These are phyloP conservation scores for Paramarasmius palmivorus DNA, from an alignment of 1,284 basidiomycete species.

Conservation along the genomic window DNA sequence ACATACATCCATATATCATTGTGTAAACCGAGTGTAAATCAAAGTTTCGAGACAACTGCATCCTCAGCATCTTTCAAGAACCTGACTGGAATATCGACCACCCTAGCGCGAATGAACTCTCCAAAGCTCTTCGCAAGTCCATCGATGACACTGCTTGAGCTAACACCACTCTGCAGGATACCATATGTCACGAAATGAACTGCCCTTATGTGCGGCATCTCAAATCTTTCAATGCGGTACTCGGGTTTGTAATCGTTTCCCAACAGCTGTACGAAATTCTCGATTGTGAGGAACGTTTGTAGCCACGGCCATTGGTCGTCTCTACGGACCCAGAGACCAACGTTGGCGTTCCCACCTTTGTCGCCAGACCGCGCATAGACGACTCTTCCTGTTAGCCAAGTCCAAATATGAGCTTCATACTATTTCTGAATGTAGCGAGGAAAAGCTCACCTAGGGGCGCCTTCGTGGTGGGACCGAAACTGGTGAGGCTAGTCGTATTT, in stretches of 20 bases:
- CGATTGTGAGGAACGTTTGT: conserved; percentile 16
- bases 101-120: conserved; percentile 22
- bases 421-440: background rate
- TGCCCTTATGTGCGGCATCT: conserved; percentile 20
- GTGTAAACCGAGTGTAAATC: too few species aligned
- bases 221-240: conserved; percentile 18
- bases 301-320: conserved; percentile 21
- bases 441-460: conserved; percentile 16
- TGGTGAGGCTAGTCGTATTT: background rate
- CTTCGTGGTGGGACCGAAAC: conserved; percentile 17
- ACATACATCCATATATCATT: too few species aligned
- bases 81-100: conserved; percentile 16
- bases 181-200: conserved; percentile 24
- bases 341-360: conserved; percentile 23
- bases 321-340: conserved; percentile 20
- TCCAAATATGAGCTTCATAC: too few species aligned
- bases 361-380: conserved; percentile 23
- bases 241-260: conserved; percentile 18
- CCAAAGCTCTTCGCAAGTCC: conserved; percentile 23
- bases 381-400: conserved; percentile 10
- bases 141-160: conserved; percentile 21
- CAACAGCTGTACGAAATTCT: conserved; percentile 19
- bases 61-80: conserved; percentile 4
- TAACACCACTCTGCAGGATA: conserved; percentile 21
- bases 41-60: background rate